Base-by-base conservation (phyloP, 2,329 filamentous ascomycete species). In the Penicillium vulpinum region DNA sequence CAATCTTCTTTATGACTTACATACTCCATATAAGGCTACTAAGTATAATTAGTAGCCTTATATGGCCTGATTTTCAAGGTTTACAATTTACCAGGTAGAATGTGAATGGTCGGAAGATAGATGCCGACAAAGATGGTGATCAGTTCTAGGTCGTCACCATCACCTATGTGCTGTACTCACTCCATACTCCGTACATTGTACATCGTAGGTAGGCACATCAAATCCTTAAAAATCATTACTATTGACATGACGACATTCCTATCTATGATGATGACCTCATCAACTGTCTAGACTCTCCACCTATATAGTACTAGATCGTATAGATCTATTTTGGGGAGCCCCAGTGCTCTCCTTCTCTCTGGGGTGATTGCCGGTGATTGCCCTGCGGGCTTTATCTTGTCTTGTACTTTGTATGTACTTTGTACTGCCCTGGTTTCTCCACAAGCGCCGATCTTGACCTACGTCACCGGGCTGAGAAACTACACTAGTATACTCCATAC, bases 61-160 rank as follows among this genome's bases (percentile, higher is more conserved):
- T 29, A 21, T n/a, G n/a, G 41, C 24, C n/a, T 28, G 24, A 2
- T 44, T 29, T 11, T 44, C n/a, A n/a, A n/a, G 31, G 29, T 33
- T n/a, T n/a, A n/a, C n/a, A n/a, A n/a, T n/a, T n/a, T n/a, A n/a
- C n/a, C n/a, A n/a, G 16, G 10, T 35, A 3, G 16, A 24, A 39
- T 36, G 4, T 35, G 18, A 43, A 51, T 51, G 49, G 49, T 16
- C 49, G 49, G 49, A 45, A 51, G 16, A 45, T 1, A 44, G 11
- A 24, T 28, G 16, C 49, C 10, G 47, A 39, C 5, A 44, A 43
- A 43, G 15, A 22, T 3, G n/a, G 33, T 28, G 36, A 26, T 46
- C 28, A 41, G 9, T 51, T n/a, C 21, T 24, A 51, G 26, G 22
- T 44, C 49, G 49, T 51, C 49, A 51, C 49, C 22, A 51, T 51